These are phyloP conservation scores for Quercus glauca DNA, from an alignment of 306 rosid species.

Conservation along the genomic window DNA sequence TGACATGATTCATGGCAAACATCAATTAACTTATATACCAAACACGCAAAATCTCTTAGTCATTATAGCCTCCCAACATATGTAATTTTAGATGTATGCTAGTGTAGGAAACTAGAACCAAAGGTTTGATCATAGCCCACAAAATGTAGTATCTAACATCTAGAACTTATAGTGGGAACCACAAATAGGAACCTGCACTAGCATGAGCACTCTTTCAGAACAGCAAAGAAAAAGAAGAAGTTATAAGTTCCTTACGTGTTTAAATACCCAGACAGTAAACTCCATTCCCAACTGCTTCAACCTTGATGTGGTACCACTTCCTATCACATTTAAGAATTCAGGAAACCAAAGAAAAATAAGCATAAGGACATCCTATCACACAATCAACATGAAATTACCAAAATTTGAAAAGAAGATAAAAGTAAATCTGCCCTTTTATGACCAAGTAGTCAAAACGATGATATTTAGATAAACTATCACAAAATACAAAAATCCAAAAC, in stretches of 20 bases:
- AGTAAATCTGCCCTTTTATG: background rate
- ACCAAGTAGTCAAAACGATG: background rate
- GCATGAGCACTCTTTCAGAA: background rate
- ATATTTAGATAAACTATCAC: background rate
- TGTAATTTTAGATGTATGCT: background rate
- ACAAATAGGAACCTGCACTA: background rate
- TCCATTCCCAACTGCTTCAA: constrained; percentile 98
- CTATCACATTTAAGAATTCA: constrained; percentile 41
- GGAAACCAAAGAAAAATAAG: constrained; percentile 17
- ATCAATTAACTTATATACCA: background rate
- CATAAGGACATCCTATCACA: background rate
- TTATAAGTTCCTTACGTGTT: constrained; percentile 68
- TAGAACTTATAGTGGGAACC: background rate
- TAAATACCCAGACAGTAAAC: constrained; percentile 96
- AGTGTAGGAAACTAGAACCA: background rate
- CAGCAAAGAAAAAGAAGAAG: background rate
- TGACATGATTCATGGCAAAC: background rate
- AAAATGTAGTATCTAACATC: background rate
- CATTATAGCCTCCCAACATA: background rate
- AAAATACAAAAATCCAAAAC: background rate
- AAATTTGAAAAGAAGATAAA: background rate
- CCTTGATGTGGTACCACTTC: constrained; percentile 79
- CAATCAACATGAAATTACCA: background rate
- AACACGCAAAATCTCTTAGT: background rate
- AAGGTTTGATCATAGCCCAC: background rate